Evolutionary conservation across 345 rosid genomes (phyloP), one percentile per base, ranked within the genome.

Genomic region (Lepidium didymum): DNA sequence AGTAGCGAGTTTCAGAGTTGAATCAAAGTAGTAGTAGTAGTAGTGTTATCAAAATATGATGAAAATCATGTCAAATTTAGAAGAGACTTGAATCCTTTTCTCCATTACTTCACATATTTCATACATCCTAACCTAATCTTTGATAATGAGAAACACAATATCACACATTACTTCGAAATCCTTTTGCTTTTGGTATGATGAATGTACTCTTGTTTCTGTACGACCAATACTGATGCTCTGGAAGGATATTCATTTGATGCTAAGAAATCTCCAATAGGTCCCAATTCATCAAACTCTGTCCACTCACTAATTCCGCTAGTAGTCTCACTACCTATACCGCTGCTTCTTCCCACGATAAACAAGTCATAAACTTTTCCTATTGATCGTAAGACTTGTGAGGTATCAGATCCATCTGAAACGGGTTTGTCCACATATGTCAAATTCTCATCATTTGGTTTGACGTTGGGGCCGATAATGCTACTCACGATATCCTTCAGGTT

Each of bases 281-380:
- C 93, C 34, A 87, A 74, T 60, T 87, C 90, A 0, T 85, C 80
- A 8, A 83, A 72, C 67, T 87, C 93, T 15, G 72, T 81, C 93
- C 90, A 87, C 29, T 80, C 68, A 6, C 72, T 54, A 11, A 85
- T 75, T 1, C 88, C 88, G 0, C 15, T 51, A 5, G 85, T 81
- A 58, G 62, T 75, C 1, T 69, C 71, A 7, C 75, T 72, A 4
- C 51, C 70, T 7, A 75, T 7, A 1, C 77, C 80, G 3, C 69
- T 49, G 21, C 83, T 23, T 71, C 81, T 77, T 36, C 93, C 93
- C 2, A 82, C 80, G 2, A 87, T 56, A 43, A 85, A 71, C 53
- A 85, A 56, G 31, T 83, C 72, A 19, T 42, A 83, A 13, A 74
- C 72, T 12, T 62, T 43, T 10, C 62, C 82, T 70, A 83, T 64